Evolutionary conservation across 148 eudicot species (phyloP).

Genomic region (Fagopyrum tataricum): DNA sequence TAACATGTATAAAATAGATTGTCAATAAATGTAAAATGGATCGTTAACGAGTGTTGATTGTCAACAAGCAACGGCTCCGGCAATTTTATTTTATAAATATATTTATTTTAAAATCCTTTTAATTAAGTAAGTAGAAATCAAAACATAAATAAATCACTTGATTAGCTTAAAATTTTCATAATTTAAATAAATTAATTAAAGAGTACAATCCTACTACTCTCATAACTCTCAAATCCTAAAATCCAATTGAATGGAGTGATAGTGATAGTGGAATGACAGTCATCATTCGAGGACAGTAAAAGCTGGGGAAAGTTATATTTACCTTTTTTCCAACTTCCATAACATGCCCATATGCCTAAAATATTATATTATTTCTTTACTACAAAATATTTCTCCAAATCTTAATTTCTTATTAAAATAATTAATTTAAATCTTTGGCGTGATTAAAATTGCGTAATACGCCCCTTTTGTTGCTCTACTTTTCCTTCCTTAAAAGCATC

Average conservation of each 20-base stretch:
- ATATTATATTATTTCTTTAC: background rate
- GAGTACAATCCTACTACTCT: too few species aligned
- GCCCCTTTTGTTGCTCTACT: conserved; percentile 5
- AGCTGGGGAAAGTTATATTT: conserved; percentile 4
- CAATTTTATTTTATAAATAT: too few species aligned
- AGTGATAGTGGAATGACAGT: background rate
- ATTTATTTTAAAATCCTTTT: too few species aligned
- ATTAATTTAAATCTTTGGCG: background rate
- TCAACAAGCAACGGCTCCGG: too few species aligned
- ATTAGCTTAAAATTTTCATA: too few species aligned
- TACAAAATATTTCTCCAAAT: background rate
- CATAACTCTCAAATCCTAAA: too few species aligned
- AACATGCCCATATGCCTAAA: conserved; percentile 8
- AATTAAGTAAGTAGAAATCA: too few species aligned
- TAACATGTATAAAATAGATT: too few species aligned
- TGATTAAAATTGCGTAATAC: conserved; percentile 5
- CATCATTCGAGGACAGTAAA: conserved; percentile 10
- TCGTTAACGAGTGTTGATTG: too few species aligned
- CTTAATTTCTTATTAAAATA: background rate
- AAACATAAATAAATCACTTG: too few species aligned
- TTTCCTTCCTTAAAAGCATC: conserved; percentile 13
- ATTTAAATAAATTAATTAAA: too few species aligned
- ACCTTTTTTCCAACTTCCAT: conserved; percentile 10
- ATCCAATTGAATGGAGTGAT: background rate
- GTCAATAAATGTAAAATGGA: too few species aligned